Percentiles rank a stretch among this genome's conserved stretches.
These are phyloP conservation scores for Lentinula sp. DNA, from an alignment of 768 basidiomycete species.

Conservation along the genomic window DNA sequence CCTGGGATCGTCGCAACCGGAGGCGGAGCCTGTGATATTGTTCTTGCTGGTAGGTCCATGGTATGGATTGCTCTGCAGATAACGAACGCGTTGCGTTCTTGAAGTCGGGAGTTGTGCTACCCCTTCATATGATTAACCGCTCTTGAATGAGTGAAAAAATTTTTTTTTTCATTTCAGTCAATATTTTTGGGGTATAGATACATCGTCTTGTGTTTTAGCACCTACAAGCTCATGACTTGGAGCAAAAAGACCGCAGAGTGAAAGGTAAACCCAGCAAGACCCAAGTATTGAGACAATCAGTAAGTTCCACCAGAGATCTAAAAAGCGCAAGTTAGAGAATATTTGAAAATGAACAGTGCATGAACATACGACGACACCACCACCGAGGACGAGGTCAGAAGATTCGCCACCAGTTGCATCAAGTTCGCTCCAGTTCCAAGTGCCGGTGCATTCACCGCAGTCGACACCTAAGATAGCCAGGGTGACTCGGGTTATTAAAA, in stretches of 20 bases:
- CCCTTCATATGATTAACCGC: no score
- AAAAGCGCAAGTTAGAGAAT: not conserved
- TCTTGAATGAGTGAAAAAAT: no score
- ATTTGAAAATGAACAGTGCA: not conserved
- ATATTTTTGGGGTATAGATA: no score
- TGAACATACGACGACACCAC: not conserved
- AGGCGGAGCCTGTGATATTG: not conserved
- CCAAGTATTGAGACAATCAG: not conserved
- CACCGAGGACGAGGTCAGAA: not conserved
- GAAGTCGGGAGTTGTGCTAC: no score
- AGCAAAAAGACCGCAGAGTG: no score
- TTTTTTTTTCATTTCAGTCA: no score
- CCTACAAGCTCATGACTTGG: no score
- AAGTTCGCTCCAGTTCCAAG: not conserved
- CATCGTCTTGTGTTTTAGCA: no score
- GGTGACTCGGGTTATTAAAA: not conserved
- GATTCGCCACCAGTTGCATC: not conserved
- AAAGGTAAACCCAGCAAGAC: no score
- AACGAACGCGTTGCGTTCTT: no score
- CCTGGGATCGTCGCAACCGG: not conserved
- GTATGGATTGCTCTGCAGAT: not conserved
- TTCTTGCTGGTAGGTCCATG: not conserved
- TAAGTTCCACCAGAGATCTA: not conserved
- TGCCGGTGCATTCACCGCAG: conserved; percentile 4
- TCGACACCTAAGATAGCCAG: not conserved